Conservation (phyloP, 371 early-diverging fungal species). For the Furculomyces boomerangus region DNA sequence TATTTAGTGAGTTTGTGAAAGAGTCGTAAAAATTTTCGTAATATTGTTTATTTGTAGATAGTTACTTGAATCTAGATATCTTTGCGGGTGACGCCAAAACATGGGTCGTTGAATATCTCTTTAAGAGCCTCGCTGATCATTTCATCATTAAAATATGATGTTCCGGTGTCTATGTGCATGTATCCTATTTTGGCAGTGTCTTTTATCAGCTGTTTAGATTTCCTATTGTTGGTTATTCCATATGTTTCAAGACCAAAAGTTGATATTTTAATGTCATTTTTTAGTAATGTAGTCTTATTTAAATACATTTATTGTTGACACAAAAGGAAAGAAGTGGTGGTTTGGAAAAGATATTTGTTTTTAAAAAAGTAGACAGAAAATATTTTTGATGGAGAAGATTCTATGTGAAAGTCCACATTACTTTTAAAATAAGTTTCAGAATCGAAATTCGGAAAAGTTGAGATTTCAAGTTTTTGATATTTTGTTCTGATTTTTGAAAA, state of each 20-base stretch:
- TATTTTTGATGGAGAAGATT: no score
- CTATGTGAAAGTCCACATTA: no score
- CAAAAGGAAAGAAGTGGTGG: no score
- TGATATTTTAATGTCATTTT: not conserved
- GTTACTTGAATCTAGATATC: conserved; percentile 90
- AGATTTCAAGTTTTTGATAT: no score
- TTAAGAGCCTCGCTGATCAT: conserved; percentile 49
- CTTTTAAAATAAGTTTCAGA: no score
- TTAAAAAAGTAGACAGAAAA: no score
- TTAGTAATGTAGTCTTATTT: not conserved
- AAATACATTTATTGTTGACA: no score
- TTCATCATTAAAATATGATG: conserved; percentile 71
- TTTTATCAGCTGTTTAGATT: not conserved
- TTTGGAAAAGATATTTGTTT: no score
- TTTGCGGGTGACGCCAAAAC: conserved; percentile 35
- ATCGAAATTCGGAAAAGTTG: no score
- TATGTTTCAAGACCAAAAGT: not conserved
- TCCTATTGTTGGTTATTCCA: not conserved
- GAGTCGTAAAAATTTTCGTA: conserved; percentile 10
- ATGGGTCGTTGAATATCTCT: conserved; percentile 32
- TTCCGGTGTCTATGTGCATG: conserved; percentile 35
- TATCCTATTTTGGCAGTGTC: not conserved
- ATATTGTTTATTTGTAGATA: conserved; percentile 23
- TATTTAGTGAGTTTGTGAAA: conserved; percentile 29
- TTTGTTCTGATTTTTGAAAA: no score